phyloP scores from a whole-genome alignment of 2,329 filamentous ascomycete species.

The Fusarium aywerte region DNA sequence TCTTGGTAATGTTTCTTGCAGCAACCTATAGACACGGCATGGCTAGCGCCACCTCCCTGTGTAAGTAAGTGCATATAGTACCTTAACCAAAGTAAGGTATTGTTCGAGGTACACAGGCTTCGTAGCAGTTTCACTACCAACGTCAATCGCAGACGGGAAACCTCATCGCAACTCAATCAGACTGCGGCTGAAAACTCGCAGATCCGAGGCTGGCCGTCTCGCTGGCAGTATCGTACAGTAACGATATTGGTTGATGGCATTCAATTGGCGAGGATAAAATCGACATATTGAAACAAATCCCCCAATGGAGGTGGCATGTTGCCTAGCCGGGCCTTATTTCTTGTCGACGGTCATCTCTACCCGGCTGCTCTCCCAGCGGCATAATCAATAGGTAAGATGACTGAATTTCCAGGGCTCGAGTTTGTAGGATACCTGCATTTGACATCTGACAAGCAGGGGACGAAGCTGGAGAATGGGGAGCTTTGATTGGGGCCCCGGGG shows the following conservation, averaged over 20 bases:
- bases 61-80: neutral
- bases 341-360: slow-evolving; percentile 9
- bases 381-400: slow-evolving; percentile 27
- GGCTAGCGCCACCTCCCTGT: slow-evolving; percentile 23
- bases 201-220: neutral
- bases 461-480: slow-evolving; percentile 29
- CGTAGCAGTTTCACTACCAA: slow-evolving; percentile 2
- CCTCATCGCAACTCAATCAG: neutral
- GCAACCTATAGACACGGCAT: slow-evolving; percentile 10
- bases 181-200: neutral
- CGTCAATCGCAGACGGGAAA: slow-evolving; percentile 15
- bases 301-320: slow-evolving; percentile 32
- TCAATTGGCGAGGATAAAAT: slow-evolving; percentile 30
- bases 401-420: slow-evolving; percentile 7
- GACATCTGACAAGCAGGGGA: slow-evolving; percentile 38
- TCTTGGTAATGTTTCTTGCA: slow-evolving; percentile 23
- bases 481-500: slow-evolving; percentile 35
- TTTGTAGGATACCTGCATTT: slow-evolving; percentile 19
- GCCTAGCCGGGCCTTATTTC: slow-evolving; percentile 43
- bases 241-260: slow-evolving; percentile 4
- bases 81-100: neutral
- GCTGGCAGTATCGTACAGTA: neutral
- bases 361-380: neutral
- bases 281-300: slow-evolving; percentile 7
- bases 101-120: neutral